These are phyloP conservation scores for Annona squamosa DNA, from an alignment of 164 flowering plant genomes.

Conservation along the genomic window DNA sequence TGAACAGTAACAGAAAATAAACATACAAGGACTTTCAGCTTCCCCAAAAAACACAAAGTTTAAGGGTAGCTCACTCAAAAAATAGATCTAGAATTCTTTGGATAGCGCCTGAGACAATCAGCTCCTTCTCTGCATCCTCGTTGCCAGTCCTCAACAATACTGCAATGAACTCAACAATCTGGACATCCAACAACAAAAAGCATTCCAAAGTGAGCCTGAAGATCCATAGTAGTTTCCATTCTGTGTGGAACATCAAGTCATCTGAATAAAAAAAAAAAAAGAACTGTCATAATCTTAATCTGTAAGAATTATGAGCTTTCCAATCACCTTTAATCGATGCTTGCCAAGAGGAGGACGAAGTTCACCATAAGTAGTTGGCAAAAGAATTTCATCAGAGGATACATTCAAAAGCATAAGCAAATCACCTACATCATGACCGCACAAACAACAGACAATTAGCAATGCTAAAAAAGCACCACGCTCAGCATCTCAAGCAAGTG, in stretches of 20 bases:
- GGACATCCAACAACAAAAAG: conserved; percentile 10
- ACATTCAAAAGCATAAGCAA: conserved; percentile 70
- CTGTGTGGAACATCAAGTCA: no score
- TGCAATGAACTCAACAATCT: conserved; percentile 88
- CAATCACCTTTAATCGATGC: conserved; percentile 74
- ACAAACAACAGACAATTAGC: background rate
- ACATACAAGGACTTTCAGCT: background rate
- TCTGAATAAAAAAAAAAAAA: conserved; percentile 3
- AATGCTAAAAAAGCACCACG: background rate
- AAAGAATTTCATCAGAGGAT: conserved; percentile 57
- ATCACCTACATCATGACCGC: conserved; percentile 44
- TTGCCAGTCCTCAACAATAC: conserved; percentile 56
- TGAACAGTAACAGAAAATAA: conserved; percentile 5
- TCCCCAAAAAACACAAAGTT: background rate
- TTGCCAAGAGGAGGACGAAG: conserved; percentile 90
- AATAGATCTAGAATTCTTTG: conserved; percentile 62
- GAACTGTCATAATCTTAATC: no score
- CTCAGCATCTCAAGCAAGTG: background rate
- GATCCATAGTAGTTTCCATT: background rate
- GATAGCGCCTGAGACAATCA: conserved; percentile 69
- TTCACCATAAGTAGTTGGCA: conserved; percentile 86
- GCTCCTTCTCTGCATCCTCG: conserved; percentile 73
- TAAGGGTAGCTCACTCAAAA: conserved; percentile 56
- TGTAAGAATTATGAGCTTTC: no score
- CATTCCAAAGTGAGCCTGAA: background rate